Evolutionary conservation across 306 rosid genomes (phyloP).

Genomic region (Vigna radiata): DNA sequence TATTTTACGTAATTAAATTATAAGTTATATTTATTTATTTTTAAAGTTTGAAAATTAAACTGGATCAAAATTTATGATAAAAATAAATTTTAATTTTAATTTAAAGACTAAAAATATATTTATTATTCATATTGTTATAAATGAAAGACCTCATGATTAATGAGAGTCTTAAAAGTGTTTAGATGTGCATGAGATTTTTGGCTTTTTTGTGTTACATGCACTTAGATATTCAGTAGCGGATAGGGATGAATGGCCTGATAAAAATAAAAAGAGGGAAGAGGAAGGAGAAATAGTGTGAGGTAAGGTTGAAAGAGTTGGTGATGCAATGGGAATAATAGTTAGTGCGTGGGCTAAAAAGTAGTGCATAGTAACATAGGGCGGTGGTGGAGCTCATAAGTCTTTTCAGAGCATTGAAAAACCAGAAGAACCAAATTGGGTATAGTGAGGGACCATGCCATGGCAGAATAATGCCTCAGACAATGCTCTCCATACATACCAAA

Average conservation of each 20-base stretch:
- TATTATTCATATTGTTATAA: too few species aligned
- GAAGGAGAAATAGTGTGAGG: not conserved
- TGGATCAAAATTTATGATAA: too few species aligned
- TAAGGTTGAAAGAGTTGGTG: not conserved
- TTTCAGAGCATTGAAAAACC: conserved; percentile 1
- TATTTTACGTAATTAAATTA: too few species aligned
- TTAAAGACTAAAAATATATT: too few species aligned
- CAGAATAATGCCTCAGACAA: conserved; percentile 26
- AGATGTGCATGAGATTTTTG: not conserved
- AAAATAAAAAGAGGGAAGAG: not conserved
- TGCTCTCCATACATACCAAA: conserved; percentile 39
- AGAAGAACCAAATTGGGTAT: not conserved
- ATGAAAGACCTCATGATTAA: too few species aligned
- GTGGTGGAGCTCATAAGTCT: conserved; percentile 1
- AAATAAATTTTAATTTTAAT: too few species aligned
- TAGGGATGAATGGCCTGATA: too few species aligned
- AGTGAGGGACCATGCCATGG: conserved; percentile 51
- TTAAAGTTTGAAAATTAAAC: too few species aligned
- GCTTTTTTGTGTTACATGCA: too few species aligned
- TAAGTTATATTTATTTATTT: too few species aligned
- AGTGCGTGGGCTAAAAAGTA: conserved; percentile 43
- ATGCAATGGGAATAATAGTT: conserved; percentile 9
- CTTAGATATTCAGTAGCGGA: not conserved
- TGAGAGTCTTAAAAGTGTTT: too few species aligned
- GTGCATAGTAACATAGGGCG: not conserved